Percentiles rank a stretch among this genome's conserved stretches.
These are phyloP conservation scores for Monosporascus sp. DNA, from an alignment of 2,329 filamentous ascomycete species.

Conservation along the genomic window DNA sequence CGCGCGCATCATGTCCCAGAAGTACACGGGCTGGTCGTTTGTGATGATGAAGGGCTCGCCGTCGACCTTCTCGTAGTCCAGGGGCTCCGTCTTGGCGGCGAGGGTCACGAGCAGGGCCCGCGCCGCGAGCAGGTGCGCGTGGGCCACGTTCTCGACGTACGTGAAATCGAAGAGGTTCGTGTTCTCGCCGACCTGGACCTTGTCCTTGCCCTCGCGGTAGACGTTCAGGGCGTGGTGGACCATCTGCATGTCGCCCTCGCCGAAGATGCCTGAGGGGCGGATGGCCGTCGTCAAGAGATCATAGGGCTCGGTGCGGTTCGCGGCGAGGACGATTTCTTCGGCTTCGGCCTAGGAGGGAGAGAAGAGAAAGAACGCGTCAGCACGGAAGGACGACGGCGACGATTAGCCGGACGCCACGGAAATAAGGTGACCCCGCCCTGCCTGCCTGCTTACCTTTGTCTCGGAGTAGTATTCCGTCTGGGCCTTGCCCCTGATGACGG, in stretches of 20 bases:
- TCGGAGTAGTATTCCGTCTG: slow-evolving; percentile 83
- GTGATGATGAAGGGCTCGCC: slow-evolving; percentile 89
- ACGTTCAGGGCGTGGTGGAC: slow-evolving; percentile 70
- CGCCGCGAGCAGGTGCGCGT: slow-evolving; percentile 80
- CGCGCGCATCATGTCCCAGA: slow-evolving; percentile 81
- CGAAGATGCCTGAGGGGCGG: slow-evolving; percentile 85
- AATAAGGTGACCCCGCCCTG: too few relatives aligned
- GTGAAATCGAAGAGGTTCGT: slow-evolving; percentile 61
- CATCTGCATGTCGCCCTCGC: slow-evolving; percentile 77
- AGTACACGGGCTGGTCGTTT: slow-evolving; percentile 83
- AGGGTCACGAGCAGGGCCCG: slow-evolving; percentile 63
- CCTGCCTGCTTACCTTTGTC: slow-evolving; percentile 65
- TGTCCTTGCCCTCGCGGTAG: slow-evolving; percentile 63
- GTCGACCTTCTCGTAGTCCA: slow-evolving; percentile 69
- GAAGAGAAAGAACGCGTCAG: background rate
- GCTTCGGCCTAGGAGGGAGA: slow-evolving; percentile 56
- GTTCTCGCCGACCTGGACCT: slow-evolving; percentile 73
- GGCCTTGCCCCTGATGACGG: slow-evolving; percentile 64
- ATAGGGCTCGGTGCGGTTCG: slow-evolving; percentile 57
- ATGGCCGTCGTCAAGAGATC: slow-evolving; percentile 73
- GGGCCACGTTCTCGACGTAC: slow-evolving; percentile 59
- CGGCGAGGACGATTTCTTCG: slow-evolving; percentile 73
- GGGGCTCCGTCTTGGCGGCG: slow-evolving; percentile 52
- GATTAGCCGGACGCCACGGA: background rate
- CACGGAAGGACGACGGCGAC: background rate